A percentile compares a stretch with the other conserved stretches of the same genome.
These are phyloP conservation scores for Hemileccinum rubropunctum DNA, from an alignment of 768 basidiomycete species.

Conservation along the genomic window DNA sequence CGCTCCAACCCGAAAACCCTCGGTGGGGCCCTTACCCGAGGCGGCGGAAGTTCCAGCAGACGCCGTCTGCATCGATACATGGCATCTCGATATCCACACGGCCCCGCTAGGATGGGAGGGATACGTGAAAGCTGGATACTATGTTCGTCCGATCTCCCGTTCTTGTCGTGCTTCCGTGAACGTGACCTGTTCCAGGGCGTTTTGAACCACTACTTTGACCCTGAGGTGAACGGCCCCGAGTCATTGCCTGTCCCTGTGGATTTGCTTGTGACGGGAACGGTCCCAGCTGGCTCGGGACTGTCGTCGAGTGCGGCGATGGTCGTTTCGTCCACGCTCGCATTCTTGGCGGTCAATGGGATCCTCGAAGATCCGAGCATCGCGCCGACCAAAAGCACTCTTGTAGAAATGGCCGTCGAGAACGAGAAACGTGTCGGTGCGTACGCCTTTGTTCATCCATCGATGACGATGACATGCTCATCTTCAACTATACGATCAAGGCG, in stretches of 20 bases:
- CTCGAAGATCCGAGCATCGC: slow-evolving; percentile 23
- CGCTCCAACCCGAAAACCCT: slow-evolving; percentile 43
- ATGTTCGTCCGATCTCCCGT: slow-evolving; percentile 43
- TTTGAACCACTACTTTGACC: slow-evolving; percentile 56
- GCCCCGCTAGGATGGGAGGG: slow-evolving; percentile 77
- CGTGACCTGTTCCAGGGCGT: slow-evolving; percentile 48
- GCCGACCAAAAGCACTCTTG: slow-evolving; percentile 63
- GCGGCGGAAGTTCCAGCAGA: slow-evolving; percentile 31
- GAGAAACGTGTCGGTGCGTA: slow-evolving; percentile 73
- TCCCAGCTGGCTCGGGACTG: slow-evolving; percentile 84
- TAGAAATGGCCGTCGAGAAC: slow-evolving; percentile 78
- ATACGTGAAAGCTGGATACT: slow-evolving; percentile 85
- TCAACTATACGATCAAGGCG: slow-evolving; percentile 35
- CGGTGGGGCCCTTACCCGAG: slow-evolving; percentile 22
- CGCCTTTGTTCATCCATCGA: neutral
- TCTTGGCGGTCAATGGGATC: slow-evolving; percentile 75
- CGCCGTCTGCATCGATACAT: slow-evolving; percentile 44
- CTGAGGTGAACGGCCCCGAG: slow-evolving; percentile 5
- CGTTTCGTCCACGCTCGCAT: slow-evolving; percentile 79
- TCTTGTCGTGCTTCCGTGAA: neutral
- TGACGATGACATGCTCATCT: neutral
- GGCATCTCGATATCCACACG: slow-evolving; percentile 71
- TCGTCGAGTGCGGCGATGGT: slow-evolving; percentile 91
- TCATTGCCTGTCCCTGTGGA: slow-evolving; percentile 59
- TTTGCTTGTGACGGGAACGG: slow-evolving; percentile 73